Evolutionary conservation across 208 protist species (phyloP).

Genomic region (Trypanosomatidae sp.): DNA sequence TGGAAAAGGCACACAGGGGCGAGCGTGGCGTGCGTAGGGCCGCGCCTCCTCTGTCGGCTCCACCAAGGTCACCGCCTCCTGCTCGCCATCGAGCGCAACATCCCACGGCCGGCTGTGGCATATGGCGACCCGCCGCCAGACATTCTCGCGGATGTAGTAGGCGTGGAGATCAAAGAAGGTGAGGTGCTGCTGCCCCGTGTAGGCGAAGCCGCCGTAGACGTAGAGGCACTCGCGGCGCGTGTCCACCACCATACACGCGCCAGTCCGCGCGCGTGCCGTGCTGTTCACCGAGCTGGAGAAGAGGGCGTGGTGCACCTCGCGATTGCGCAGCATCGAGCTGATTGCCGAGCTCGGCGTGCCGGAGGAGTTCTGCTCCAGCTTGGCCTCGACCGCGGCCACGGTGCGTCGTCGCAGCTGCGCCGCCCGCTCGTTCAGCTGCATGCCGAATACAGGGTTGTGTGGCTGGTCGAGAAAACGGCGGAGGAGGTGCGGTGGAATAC

Average conservation of each 20-base stretch:
- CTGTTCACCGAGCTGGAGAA: conserved; percentile 34
- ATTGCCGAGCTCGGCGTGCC: conserved; percentile 6
- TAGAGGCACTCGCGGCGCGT: conserved; percentile 40
- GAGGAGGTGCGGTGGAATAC: conserved; percentile 36
- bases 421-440: conserved; percentile 22
- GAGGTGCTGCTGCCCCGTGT: conserved; percentile 30
- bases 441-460: conserved; percentile 23
- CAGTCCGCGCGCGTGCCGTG: conserved; percentile 61
- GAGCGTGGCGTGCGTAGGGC: conserved; percentile 18
- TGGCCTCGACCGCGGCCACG: conserved; percentile 15
- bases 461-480: conserved; percentile 40
- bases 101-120: conserved; percentile 25
- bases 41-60: conserved; percentile 15
- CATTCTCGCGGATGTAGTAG: conserved; percentile 48
- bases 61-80: conserved; percentile 14
- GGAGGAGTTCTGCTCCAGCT: conserved; percentile 6
- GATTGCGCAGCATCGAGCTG: conserved; percentile 8
- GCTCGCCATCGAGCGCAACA: conserved; percentile 4
- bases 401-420: conserved; percentile 23
- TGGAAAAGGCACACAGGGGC: too few relatives aligned
- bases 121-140: conserved; percentile 43
- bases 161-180: conserved; percentile 63
- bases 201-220: conserved; percentile 63
- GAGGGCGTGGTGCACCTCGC: conserved; percentile 22
- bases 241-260: conserved; percentile 49